Conservation (phyloP, 1,284 basidiomycete species). For the Anthracocystis panici-leucophaei region DNA sequence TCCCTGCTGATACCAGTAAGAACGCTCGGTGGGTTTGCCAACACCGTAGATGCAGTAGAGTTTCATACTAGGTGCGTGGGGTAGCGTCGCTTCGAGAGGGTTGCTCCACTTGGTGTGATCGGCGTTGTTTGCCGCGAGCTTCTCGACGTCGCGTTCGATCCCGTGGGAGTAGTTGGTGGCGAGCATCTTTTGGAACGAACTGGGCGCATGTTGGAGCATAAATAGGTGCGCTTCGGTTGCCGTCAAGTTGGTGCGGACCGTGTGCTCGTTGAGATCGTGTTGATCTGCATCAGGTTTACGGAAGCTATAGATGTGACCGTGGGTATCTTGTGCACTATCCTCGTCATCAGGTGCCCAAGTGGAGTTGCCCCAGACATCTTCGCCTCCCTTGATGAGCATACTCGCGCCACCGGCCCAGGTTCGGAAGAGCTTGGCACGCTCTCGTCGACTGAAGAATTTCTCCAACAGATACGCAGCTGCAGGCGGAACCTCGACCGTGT, state of each 20-base stretch:
- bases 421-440: constrained; percentile 90
- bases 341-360: constrained; percentile 67
- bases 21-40: constrained; percentile 93
- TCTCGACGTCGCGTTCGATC: constrained; percentile 79
- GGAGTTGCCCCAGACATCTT: constrained; percentile 87
- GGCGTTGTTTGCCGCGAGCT: constrained; percentile 66
- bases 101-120: constrained; percentile 81
- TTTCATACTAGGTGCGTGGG: constrained; percentile 90
- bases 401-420: constrained; percentile 93
- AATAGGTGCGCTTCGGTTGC: constrained; percentile 80
- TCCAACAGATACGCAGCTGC: constrained; percentile 80
- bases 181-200: constrained; percentile 87
- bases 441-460: constrained; percentile 82
- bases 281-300: constrained; percentile 70
- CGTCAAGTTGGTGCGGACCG: constrained; percentile 74
- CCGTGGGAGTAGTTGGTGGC: constrained; percentile 91
- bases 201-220: constrained; percentile 86
- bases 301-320: constrained; percentile 87
- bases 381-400: constrained; percentile 79
- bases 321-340: constrained; percentile 46
- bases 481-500: constrained; percentile 91
- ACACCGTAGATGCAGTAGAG: constrained; percentile 94
- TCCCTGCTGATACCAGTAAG: constrained; percentile 63
- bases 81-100: constrained; percentile 83
- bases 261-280: constrained; percentile 39